A percentile compares a stretch with the other conserved stretches of the same genome.
phyloP scores from a whole-genome alignment of 352 stramenopile species.

The Paralagenidium karlingii region DNA sequence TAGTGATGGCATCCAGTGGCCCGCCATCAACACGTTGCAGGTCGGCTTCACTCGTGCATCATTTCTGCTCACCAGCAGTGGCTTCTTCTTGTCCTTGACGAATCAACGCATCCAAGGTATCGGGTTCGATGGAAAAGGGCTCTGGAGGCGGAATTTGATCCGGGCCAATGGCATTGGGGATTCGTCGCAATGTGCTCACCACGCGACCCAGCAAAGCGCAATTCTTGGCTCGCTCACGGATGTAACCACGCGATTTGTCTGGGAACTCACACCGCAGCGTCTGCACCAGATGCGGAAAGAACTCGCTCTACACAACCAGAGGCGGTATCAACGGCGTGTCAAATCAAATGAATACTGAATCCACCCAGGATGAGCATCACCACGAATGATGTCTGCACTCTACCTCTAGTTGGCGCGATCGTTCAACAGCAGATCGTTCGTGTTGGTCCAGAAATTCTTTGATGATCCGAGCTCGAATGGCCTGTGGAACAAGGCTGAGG shows the following conservation, averaged over 20 bases:
- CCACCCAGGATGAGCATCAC: neutral
- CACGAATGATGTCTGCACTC: neutral
- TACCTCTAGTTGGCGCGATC: conserved; percentile 43
- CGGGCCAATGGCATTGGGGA: conserved; percentile 24
- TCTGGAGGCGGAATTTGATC: conserved; percentile 14
- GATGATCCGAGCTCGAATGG: conserved; percentile 17
- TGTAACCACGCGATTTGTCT: conserved; percentile 38
- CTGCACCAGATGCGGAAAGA: conserved; percentile 51
- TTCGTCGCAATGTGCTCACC: conserved; percentile 15
- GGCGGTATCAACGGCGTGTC: neutral
- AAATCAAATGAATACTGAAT: neutral
- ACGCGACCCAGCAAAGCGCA: conserved; percentile 29
- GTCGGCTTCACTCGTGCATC: too few species aligned
- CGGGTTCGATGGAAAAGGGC: too few species aligned
- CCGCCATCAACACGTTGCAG: too few species aligned
- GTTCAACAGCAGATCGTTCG: conserved; percentile 15
- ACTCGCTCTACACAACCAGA: conserved; percentile 12
- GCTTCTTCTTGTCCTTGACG: too few species aligned
- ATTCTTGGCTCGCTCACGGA: conserved; percentile 26
- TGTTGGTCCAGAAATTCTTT: conserved; percentile 22
- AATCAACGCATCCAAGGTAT: too few species aligned
- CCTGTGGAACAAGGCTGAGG: neutral
- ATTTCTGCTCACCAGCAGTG: too few species aligned
- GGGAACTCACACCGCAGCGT: conserved; percentile 40
- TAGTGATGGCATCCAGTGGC: too few species aligned